Conservation (phyloP, 345 rosid genomes). For the Salix brachista region DNA sequence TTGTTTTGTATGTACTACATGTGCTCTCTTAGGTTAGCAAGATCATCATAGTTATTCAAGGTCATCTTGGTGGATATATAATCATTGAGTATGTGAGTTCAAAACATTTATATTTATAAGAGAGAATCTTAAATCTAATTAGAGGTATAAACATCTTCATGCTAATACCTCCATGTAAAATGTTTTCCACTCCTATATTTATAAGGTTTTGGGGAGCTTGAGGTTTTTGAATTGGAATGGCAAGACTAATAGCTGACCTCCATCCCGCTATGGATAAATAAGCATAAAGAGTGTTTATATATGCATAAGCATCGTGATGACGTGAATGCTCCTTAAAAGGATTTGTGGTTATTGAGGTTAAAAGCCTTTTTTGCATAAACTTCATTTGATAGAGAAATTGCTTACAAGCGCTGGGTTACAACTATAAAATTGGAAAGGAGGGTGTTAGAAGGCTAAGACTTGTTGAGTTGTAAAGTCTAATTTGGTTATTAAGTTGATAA, state of each 20-base stretch:
- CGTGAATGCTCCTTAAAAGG: no score
- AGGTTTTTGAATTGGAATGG: background rate
- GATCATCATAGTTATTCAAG: background rate
- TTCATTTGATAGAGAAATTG: background rate
- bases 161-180: no score
- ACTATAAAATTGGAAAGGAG: rapidly evolving
- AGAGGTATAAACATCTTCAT: background rate
- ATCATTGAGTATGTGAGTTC: background rate
- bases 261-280: rapidly evolving
- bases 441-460: background rate
- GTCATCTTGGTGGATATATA: background rate
- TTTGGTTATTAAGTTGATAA: no score
- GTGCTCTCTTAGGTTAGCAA: no score
- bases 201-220: background rate
- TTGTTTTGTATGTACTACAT: no score
- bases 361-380: no score
- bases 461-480: no score
- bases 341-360: no score
- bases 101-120: no score
- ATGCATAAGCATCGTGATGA: background rate
- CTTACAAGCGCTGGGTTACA: no score
- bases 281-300: background rate
- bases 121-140: no score
- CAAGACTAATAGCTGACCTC: rapidly evolving
- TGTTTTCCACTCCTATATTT: background rate